Percentiles rank a stretch among this genome's conserved stretches.
These are phyloP conservation scores for Fomes fomentarius DNA, from an alignment of 1,284 basidiomycete species.

Conservation along the genomic window DNA sequence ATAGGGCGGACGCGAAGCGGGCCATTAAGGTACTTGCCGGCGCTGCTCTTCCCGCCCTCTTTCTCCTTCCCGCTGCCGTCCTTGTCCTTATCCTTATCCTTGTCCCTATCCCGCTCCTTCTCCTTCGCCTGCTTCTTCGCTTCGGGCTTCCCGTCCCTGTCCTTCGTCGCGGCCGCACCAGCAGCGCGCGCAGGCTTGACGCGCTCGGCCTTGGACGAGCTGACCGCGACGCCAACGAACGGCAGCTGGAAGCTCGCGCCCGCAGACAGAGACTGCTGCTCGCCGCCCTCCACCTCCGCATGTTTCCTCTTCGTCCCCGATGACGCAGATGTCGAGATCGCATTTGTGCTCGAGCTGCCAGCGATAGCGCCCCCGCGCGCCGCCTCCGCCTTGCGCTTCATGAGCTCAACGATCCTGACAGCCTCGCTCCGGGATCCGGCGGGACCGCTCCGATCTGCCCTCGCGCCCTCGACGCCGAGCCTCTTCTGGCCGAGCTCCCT, in stretches of 20 bases:
- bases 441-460: conserved; percentile 35
- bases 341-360: no score
- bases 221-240: conserved; percentile 47
- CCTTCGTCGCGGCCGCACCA: conserved; percentile 12
- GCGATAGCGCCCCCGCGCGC: no score
- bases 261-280: no score
- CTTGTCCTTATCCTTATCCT: conserved; percentile 23
- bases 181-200: conserved; percentile 9
- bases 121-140: conserved; percentile 28
- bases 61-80: conserved; percentile 20
- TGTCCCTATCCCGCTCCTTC: conserved; percentile 23
- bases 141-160: conserved; percentile 17
- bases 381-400: conserved; percentile 51
- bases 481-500: conserved; percentile 35
- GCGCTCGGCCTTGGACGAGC: conserved; percentile 28
- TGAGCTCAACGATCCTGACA: conserved; percentile 49
- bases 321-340: conserved; percentile 17
- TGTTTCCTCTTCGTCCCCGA: conserved; percentile 58
- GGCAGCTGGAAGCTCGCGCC: conserved; percentile 48
- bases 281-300: conserved; percentile 41
- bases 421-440: conserved; percentile 41
- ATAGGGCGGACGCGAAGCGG: conserved; percentile 31
- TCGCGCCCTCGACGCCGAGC: conserved; percentile 26
- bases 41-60: conserved; percentile 8
- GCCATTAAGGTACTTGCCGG: conserved; percentile 24